Evolutionary conservation across 139 green algal genomes (phyloP).

Genomic region (Diplosphaera chodatii): DNA sequence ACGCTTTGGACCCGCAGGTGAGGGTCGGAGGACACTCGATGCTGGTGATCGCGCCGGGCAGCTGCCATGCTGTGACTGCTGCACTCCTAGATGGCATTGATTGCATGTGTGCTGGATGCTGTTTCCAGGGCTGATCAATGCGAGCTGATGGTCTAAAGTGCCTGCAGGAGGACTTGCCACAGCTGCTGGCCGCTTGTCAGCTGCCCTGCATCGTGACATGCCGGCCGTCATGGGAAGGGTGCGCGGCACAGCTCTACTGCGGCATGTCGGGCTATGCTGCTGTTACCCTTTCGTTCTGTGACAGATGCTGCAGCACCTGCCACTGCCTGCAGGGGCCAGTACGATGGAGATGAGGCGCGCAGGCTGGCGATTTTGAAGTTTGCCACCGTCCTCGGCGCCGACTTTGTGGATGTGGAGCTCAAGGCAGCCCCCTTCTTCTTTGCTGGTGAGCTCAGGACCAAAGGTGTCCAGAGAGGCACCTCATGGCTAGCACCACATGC

Average conservation of each 20-base stretch:
- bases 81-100: no score
- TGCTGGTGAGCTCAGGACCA: constrained; percentile 22
- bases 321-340: constrained; percentile 72
- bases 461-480: no score
- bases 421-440: constrained; percentile 72
- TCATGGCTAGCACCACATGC: no score
- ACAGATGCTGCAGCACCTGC: no score
- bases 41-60: no score
- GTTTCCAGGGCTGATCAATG: no score
- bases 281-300: constrained; percentile 2
- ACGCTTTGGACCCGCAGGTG: constrained; percentile 40
- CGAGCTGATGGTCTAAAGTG: no score
- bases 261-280: not conserved
- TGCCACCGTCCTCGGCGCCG: constrained; percentile 63
- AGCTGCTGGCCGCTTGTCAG: constrained; percentile 46
- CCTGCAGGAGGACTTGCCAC: constrained; percentile 42
- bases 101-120: no score
- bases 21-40: no score
- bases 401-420: constrained; percentile 90
- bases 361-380: constrained; percentile 67
- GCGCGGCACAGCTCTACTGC: constrained; percentile 20
- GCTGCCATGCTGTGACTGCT: no score
- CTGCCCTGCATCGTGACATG: constrained; percentile 81
- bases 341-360: constrained; percentile 65
- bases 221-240: constrained; percentile 87